phyloP scores from a whole-genome alignment of 1,284 basidiomycete genomes.

The Tremellales sp. region DNA sequence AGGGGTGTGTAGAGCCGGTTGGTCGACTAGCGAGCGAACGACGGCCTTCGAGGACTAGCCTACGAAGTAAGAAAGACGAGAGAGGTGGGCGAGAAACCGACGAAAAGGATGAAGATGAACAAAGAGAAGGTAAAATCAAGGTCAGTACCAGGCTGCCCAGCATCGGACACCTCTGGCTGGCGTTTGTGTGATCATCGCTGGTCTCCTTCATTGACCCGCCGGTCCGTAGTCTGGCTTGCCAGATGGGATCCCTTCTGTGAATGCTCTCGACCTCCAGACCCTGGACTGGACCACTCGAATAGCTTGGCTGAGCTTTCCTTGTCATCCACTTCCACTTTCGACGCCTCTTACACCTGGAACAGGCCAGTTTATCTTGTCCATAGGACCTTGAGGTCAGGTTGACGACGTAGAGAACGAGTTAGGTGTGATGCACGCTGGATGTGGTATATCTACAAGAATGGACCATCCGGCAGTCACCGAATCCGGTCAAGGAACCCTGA shows the following conservation, averaged over 20 bases:
- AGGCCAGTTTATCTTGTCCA: neutral
- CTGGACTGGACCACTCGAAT: neutral
- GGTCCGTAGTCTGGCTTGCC: too few species aligned
- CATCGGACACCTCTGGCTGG: too few species aligned
- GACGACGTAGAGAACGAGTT: too few species aligned
- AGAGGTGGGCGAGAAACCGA: neutral
- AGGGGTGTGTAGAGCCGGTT: neutral
- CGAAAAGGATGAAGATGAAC: neutral
- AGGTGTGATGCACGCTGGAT: too few species aligned
- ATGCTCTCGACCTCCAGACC: too few species aligned
- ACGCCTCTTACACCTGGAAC: neutral
- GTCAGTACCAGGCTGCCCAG: too few species aligned
- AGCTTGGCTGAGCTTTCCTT: neutral
- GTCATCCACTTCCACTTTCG: too few species aligned
- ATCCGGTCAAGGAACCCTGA: too few species aligned
- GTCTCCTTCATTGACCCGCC: too few species aligned
- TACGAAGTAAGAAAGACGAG: neutral
- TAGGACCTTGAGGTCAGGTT: neutral
- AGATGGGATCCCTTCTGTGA: too few species aligned
- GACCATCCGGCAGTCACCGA: too few species aligned
- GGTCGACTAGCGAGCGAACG: slow-evolving; percentile 1
- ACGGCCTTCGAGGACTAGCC: neutral
- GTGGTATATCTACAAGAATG: too few species aligned
- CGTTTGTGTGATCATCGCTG: neutral
- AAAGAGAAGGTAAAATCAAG: neutral